These are phyloP conservation scores for Pythium graminicola DNA, from an alignment of 352 stramenopile genomes.

Conservation along the genomic window DNA sequence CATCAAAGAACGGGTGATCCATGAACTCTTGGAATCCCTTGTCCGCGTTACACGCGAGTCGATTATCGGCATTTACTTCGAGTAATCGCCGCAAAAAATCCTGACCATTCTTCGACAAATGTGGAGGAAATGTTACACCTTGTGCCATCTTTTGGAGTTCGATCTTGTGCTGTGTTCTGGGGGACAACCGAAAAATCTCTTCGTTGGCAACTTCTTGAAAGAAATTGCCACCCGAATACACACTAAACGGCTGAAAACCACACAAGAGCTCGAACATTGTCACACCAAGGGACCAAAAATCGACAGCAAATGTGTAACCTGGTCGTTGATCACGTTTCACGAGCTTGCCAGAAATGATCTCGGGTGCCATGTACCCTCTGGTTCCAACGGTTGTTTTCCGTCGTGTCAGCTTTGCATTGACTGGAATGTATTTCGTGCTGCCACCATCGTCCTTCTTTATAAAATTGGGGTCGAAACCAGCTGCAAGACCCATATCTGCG, in stretches of 20 bases:
- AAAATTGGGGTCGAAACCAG: slow-evolving; percentile 46
- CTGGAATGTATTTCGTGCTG: slow-evolving; percentile 39
- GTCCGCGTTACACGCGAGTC: slow-evolving; percentile 62
- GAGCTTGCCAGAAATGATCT: slow-evolving; percentile 86
- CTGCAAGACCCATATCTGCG: slow-evolving; percentile 82
- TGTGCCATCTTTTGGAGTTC: slow-evolving; percentile 78
- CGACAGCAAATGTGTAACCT: slow-evolving; percentile 69
- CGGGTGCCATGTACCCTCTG: slow-evolving; percentile 87
- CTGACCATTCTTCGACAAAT: slow-evolving; percentile 53
- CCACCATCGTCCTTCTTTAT: slow-evolving; percentile 50
- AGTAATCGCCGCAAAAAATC: slow-evolving; percentile 80
- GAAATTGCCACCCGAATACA: slow-evolving; percentile 62
- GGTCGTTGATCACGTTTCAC: slow-evolving; percentile 68
- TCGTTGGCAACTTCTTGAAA: slow-evolving; percentile 77
- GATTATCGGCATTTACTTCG: slow-evolving; percentile 64
- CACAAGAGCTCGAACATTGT: slow-evolving; percentile 87
- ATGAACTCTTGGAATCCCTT: slow-evolving; percentile 85
- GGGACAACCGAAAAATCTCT: slow-evolving; percentile 65
- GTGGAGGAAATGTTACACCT: slow-evolving; percentile 50
- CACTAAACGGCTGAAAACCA: slow-evolving; percentile 78
- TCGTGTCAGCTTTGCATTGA: slow-evolving; percentile 53
- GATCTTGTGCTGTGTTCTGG: slow-evolving; percentile 69
- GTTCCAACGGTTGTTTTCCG: slow-evolving; percentile 83
- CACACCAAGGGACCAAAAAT: slow-evolving; percentile 80
- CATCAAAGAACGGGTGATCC: slow-evolving; percentile 85